Percentiles rank a stretch among this genome's conserved stretches.
Conservation (phyloP, 345 rosid genomes). For the Rubroshorea leprosula region DNA sequence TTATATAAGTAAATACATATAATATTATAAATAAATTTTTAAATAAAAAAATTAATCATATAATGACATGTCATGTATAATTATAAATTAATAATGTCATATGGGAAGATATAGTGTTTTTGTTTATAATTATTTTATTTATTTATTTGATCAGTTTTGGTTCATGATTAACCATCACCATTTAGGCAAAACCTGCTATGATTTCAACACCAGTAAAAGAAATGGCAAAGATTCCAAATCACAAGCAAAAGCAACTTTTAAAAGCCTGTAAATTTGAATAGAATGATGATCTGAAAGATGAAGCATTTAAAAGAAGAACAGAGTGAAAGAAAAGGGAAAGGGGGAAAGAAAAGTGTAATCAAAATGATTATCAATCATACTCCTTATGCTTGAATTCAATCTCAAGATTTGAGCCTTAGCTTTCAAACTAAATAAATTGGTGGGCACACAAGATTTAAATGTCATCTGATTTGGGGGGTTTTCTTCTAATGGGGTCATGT, state of each 20-base stretch:
- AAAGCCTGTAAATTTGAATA: slow-evolving; percentile 13
- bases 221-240: neutral
- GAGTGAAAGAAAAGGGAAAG: neutral
- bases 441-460: slow-evolving; percentile 3
- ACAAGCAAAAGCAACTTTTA: slow-evolving; percentile 10
- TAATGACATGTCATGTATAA: too few relatives aligned
- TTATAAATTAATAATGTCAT: too few relatives aligned
- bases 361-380: slow-evolving; percentile 1
- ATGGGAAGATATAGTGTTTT: too few relatives aligned
- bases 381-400: neutral
- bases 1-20: too few relatives aligned
- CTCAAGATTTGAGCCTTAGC: neutral
- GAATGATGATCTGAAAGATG: slow-evolving; percentile 7
- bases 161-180: neutral
- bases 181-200: neutral
- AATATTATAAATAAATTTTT: too few relatives aligned
- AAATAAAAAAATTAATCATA: too few relatives aligned
- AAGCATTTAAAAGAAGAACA: neutral
- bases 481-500: neutral
- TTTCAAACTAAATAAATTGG: slow-evolving; percentile 13
- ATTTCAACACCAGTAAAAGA: neutral
- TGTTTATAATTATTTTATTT: too few relatives aligned
- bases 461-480: slow-evolving; percentile 1
- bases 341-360: neutral
- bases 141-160: neutral